These are phyloP conservation scores for Syzygium jambos DNA, from an alignment of 345 rosid species.

Conservation along the genomic window DNA sequence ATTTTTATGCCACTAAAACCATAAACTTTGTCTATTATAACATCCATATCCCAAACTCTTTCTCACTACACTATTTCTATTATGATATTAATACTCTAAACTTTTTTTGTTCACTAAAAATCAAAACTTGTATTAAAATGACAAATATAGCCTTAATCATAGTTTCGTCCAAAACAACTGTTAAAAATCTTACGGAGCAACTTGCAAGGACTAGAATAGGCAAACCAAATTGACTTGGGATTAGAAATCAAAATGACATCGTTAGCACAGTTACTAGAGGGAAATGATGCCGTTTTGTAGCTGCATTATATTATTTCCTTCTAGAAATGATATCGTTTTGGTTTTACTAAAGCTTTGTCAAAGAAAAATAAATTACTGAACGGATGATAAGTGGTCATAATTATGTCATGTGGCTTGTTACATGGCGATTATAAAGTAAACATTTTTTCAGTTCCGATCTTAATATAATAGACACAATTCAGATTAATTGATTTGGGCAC, in stretches of 20 bases:
- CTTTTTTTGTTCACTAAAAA: neutral
- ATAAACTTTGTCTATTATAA: neutral
- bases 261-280: neutral
- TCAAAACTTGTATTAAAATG: neutral
- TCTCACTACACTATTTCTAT: neutral
- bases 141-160: neutral
- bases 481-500: neutral
- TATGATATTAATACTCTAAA: neutral
- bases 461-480: neutral
- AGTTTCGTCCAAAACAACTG: neutral
- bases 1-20: neutral
- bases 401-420: neutral
- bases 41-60: neutral
- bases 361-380: neutral
- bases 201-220: neutral
- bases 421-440: neutral
- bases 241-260: neutral
- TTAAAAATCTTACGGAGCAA: neutral
- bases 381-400: neutral
- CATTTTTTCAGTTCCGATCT: neutral
- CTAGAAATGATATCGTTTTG: no score
- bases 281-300: neutral
- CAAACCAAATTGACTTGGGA: neutral
- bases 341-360: neutral
- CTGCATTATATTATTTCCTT: no score